Conservation (phyloP, 495 filamentous ascomycete species). For the Coniosporium apollinis region DNA sequence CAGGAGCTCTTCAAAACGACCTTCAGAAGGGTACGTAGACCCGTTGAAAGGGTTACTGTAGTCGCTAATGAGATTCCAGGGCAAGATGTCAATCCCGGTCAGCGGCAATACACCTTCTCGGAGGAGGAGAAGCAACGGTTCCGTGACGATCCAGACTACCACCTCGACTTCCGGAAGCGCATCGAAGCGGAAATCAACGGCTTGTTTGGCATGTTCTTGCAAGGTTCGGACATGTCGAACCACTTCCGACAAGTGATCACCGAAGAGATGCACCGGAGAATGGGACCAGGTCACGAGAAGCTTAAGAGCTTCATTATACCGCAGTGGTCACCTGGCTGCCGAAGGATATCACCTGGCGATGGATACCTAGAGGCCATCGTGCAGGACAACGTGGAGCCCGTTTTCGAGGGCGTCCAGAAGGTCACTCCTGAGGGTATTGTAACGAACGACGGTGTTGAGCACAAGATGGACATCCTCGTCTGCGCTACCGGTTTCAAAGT, state of each 20-base stretch:
- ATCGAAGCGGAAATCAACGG: constrained; percentile 20
- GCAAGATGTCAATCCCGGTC: constrained; percentile 13
- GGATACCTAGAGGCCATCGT: constrained; percentile 19
- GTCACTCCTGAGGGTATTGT: constrained; percentile 12
- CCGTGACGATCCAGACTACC: constrained; percentile 18
- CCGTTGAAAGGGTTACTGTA: too few species aligned
- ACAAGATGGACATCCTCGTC: constrained; percentile 16
- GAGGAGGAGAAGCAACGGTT: constrained; percentile 22
- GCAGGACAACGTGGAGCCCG: constrained; percentile 11
- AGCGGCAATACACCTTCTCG: constrained; percentile 17
- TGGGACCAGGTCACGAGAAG: constrained; percentile 19
- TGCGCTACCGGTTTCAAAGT: constrained; percentile 19
- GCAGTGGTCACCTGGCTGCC: constrained; percentile 18
- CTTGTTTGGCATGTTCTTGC: constrained; percentile 20
- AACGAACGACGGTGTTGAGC: constrained; percentile 12
- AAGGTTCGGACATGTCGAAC: constrained; percentile 14
- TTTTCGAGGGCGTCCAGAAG: constrained; percentile 11
- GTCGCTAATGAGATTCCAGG: too few species aligned
- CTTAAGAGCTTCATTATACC: constrained; percentile 23
- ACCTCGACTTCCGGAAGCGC: constrained; percentile 18
- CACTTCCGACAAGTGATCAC: constrained; percentile 14
- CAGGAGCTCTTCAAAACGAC: constrained; percentile 7
- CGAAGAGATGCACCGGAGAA: constrained; percentile 16
- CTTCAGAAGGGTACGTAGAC: constrained; percentile 5
- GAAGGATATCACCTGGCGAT: constrained; percentile 17